Evolutionary conservation across 2,329 filamentous ascomycete species (phyloP).

Genomic region (Cercospora sp.): DNA sequence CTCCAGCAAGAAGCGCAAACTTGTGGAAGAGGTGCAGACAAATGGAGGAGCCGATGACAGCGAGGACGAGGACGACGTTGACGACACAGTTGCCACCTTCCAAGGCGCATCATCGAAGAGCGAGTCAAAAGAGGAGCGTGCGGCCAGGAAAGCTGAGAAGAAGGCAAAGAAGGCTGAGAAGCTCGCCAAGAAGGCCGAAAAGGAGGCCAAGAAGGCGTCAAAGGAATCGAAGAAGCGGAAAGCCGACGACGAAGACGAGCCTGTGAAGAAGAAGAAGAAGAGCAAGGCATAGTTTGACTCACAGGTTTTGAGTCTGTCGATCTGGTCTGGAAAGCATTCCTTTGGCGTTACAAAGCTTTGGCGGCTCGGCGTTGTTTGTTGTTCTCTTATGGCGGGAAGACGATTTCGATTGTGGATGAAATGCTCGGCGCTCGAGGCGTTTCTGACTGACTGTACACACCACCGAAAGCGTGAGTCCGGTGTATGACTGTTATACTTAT

Average conservation of each 20-base stretch:
- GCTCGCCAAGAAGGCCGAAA: slow-evolving; percentile 53
- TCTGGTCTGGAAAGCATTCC: slow-evolving; percentile 3
- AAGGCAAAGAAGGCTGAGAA: slow-evolving; percentile 47
- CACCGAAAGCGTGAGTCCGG: slow-evolving; percentile 3
- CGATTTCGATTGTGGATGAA: slow-evolving; percentile 9
- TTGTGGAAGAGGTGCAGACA: slow-evolving; percentile 52
- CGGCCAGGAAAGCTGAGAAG: slow-evolving; percentile 19
- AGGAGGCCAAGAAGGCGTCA: slow-evolving; percentile 54
- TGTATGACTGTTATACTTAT: slow-evolving; percentile 11
- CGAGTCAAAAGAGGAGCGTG: slow-evolving; percentile 17
- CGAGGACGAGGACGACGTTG: slow-evolving; percentile 45
- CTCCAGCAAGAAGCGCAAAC: slow-evolving; percentile 43
- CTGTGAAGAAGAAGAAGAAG: slow-evolving; percentile 32
- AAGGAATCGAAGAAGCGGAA: slow-evolving; percentile 50
- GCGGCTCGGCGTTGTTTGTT: slow-evolving; percentile 10
- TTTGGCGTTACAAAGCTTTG: slow-evolving; percentile 9
- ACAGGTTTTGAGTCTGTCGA: background rate
- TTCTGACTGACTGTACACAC: slow-evolving; percentile 10
- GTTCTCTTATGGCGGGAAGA: slow-evolving; percentile 1
- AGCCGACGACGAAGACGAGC: slow-evolving; percentile 24
- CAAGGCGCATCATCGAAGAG: slow-evolving; percentile 56
- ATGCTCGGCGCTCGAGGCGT: slow-evolving; percentile 18
- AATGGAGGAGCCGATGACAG: slow-evolving; percentile 44
- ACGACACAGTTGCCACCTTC: slow-evolving; percentile 32
- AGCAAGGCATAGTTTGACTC: slow-evolving; percentile 27